These are phyloP conservation scores for Polyporus arcularius DNA, from an alignment of 768 basidiomycete genomes.

Conservation along the genomic window DNA sequence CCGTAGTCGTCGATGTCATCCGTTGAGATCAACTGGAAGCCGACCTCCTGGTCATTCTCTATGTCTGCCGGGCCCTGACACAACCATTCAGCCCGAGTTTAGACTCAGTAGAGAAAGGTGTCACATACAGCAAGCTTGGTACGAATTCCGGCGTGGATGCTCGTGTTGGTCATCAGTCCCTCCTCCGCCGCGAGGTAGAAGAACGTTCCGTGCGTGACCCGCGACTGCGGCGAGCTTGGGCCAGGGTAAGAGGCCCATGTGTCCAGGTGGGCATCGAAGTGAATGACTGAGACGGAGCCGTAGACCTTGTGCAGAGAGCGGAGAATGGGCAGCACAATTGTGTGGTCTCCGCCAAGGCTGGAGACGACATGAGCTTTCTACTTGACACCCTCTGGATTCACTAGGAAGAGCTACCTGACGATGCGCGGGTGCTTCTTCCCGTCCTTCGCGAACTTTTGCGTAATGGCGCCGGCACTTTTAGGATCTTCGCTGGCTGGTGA, in stretches of 20 bases:
- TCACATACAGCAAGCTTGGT: constrained; percentile 56
- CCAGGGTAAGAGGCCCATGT: constrained; percentile 53
- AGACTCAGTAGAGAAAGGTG: neutral
- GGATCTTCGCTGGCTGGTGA: constrained; percentile 36
- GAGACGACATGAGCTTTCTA: neutral
- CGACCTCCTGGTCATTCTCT: constrained; percentile 67
- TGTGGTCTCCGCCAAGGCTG: constrained; percentile 80
- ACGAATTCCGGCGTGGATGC: constrained; percentile 85
- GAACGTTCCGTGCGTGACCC: constrained; percentile 83
- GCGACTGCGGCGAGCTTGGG: constrained; percentile 55
- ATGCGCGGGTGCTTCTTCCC: constrained; percentile 73
- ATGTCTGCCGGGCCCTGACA: constrained; percentile 61
- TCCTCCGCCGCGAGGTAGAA: constrained; percentile 80
- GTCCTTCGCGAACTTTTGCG: constrained; percentile 49
- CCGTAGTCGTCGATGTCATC: constrained; percentile 87
- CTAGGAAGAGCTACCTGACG: constrained; percentile 43
- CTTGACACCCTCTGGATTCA: neutral
- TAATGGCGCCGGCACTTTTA: constrained; percentile 11
- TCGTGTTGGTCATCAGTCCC: constrained; percentile 69
- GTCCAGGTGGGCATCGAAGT: constrained; percentile 80
- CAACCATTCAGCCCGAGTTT: neutral
- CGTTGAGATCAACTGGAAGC: constrained; percentile 77
- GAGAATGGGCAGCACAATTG: constrained; percentile 84
- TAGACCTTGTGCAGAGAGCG: constrained; percentile 78
- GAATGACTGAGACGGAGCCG: constrained; percentile 80